Percentiles rank a stretch among this genome's conserved stretches.
phyloP scores from a whole-genome alignment of 2,329 filamentous ascomycete species.

The Monosporascus ibericus region DNA sequence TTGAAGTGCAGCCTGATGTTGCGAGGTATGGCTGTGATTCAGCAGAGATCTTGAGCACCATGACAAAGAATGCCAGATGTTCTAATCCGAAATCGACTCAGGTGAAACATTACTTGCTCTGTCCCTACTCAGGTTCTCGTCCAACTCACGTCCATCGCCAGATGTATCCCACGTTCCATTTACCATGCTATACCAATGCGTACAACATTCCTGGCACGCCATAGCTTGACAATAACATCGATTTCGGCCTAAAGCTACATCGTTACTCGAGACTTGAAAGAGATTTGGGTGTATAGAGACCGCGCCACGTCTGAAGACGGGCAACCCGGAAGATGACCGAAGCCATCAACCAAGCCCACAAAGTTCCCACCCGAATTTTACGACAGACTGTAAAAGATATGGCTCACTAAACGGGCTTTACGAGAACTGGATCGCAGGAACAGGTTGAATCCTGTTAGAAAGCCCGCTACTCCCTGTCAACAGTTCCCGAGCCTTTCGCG shows the following conservation, averaged over 20 bases:
- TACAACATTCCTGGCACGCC: too few relatives aligned
- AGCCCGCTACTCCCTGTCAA: too few relatives aligned
- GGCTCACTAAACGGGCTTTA: slow-evolving; percentile 18
- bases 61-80: too few relatives aligned
- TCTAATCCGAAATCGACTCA: too few relatives aligned
- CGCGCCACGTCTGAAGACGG: neutral
- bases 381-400: slow-evolving; percentile 18
- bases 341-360: neutral
- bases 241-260: neutral
- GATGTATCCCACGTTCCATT: too few relatives aligned
- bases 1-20: too few relatives aligned
- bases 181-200: too few relatives aligned
- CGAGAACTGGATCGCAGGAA: slow-evolving; percentile 19
- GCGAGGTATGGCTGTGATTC: too few relatives aligned
- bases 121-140: too few relatives aligned
- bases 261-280: neutral
- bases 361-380: slow-evolving; percentile 17
- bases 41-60: too few relatives aligned
- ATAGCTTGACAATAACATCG: neutral
- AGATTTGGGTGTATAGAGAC: neutral
- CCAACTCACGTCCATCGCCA: too few relatives aligned
- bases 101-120: too few relatives aligned
- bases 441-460: neutral
- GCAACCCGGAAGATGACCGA: neutral
- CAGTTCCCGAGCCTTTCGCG: neutral